phyloP scores from a whole-genome alignment of 805 yeast genomes.

The Hanseniaspora thailandica region DNA sequence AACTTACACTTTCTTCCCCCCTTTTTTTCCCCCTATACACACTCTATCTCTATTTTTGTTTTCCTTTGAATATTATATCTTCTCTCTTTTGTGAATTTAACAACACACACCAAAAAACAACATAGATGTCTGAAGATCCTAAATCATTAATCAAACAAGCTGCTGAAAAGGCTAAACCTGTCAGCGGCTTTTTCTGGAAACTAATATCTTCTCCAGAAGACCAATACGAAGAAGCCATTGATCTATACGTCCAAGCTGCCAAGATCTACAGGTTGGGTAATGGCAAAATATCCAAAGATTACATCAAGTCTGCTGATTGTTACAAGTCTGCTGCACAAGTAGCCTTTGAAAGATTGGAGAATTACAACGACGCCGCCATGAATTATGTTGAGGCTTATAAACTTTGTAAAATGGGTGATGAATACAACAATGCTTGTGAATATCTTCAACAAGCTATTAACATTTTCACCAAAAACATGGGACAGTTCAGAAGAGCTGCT shows the following conservation, averaged over 20 bases:
- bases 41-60: no score
- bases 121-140: conserved; percentile 7
- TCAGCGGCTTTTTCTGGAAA: conserved; percentile 53
- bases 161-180: conserved; percentile 55
- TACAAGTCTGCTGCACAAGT: conserved; percentile 45
- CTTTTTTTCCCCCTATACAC: no score
- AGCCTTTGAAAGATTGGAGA: conserved; percentile 28
- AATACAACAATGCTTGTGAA: conserved; percentile 57
- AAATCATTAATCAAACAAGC: conserved; percentile 37
- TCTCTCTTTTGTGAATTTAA: no score
- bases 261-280: conserved; percentile 69
- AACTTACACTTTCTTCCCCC: no score
- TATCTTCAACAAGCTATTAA: conserved; percentile 67
- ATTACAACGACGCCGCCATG: conserved; percentile 84
- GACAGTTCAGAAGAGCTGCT: conserved; percentile 94
- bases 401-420: conserved; percentile 63
- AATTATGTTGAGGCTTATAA: conserved; percentile 84
- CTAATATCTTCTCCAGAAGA: conserved; percentile 48
- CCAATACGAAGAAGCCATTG: conserved; percentile 84
- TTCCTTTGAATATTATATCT: no score
- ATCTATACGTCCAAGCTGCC: conserved; percentile 85
- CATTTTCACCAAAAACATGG: conserved; percentile 65
- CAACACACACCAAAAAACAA: conserved; percentile 34
- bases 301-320: conserved; percentile 72
- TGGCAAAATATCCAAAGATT: conserved; percentile 66